A percentile compares a stretch with the other conserved stretches of the same genome.
Evolutionary conservation across 1,139 yeast genomes (phyloP).

Genomic region (Candida freyschussii): DNA sequence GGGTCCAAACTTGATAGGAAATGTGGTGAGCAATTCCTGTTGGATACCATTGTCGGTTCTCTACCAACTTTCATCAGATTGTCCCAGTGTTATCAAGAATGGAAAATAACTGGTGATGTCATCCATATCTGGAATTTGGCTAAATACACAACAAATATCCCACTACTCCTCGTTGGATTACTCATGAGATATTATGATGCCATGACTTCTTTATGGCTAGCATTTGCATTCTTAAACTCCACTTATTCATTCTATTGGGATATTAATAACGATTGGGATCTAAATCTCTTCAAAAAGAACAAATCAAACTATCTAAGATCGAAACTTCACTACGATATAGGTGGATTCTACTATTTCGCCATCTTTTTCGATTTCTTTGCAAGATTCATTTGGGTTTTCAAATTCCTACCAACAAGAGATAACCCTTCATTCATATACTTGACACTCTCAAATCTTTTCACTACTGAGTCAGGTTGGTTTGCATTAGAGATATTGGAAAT

Average conservation of each 20-base stretch:
- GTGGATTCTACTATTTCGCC: slow-evolving; percentile 43
- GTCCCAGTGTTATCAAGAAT: slow-evolving; percentile 77
- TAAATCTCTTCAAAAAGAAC: slow-evolving; percentile 42
- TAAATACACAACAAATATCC: slow-evolving; percentile 71
- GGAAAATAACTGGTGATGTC: slow-evolving; percentile 40
- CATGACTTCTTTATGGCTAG: slow-evolving; percentile 42
- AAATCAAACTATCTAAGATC: slow-evolving; percentile 24
- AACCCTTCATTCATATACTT: slow-evolving; percentile 4
- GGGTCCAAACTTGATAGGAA: slow-evolving; percentile 28
- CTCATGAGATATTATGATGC: slow-evolving; percentile 11
- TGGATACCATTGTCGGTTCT: slow-evolving; percentile 48
- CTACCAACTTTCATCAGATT: slow-evolving; percentile 70
- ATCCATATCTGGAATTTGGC: slow-evolving; percentile 64
- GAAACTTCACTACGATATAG: slow-evolving; percentile 28
- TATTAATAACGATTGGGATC: slow-evolving; percentile 81
- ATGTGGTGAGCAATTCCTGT: slow-evolving; percentile 31
- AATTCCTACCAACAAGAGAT: slow-evolving; percentile 24
- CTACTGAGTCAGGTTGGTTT: slow-evolving; percentile 57
- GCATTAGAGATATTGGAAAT: slow-evolving; percentile 68
- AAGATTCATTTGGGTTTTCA: slow-evolving; percentile 73
- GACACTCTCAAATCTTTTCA: slow-evolving; percentile 34
- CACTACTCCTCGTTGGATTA: slow-evolving; percentile 40
- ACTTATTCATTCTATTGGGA: slow-evolving; percentile 86
- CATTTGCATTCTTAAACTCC: slow-evolving; percentile 57
- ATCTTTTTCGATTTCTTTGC: slow-evolving; percentile 55